These are phyloP conservation scores for Rhodotorula graminis DNA, from an alignment of 768 basidiomycete species.

Conservation along the genomic window DNA sequence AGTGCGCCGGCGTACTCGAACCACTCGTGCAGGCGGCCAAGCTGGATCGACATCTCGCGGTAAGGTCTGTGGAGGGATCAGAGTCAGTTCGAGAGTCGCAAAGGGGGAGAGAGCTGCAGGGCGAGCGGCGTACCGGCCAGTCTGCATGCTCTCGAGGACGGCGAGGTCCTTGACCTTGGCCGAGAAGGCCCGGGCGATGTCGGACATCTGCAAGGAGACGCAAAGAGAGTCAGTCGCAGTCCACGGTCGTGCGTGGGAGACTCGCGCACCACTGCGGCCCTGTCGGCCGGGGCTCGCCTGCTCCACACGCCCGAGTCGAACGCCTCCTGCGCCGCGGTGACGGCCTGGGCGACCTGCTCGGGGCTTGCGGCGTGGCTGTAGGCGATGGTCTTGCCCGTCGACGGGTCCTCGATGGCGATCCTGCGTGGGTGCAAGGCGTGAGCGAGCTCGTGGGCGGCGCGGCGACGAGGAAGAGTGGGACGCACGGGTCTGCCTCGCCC, in stretches of 20 bases:
- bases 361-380: constrained; percentile 14
- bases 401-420: constrained; percentile 29
- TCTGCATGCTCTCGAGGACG: constrained; percentile 25
- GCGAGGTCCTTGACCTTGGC: constrained; percentile 24
- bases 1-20: constrained; percentile 68
- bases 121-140: constrained; percentile 45
- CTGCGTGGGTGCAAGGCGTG: not conserved
- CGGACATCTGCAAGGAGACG: constrained; percentile 18
- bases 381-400: constrained; percentile 24
- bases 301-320: constrained; percentile 31
- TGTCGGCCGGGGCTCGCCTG: constrained; percentile 21
- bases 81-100: not conserved
- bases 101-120: not conserved
- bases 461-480: not conserved
- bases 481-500: constrained; percentile 9
- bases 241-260: too few relatives aligned
- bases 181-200: constrained; percentile 12
- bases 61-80: constrained; percentile 50
- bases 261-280: constrained; percentile 19
- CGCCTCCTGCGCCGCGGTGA: constrained; percentile 1
- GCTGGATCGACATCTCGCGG: constrained; percentile 75
- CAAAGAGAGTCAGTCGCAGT: too few relatives aligned
- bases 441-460: too few relatives aligned
- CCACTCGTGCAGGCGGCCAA: constrained; percentile 77
- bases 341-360: constrained; percentile 14